Evolutionary conservation across 495 filamentous ascomycete species (phyloP).

Genomic region (Amorphotheca resinae): DNA sequence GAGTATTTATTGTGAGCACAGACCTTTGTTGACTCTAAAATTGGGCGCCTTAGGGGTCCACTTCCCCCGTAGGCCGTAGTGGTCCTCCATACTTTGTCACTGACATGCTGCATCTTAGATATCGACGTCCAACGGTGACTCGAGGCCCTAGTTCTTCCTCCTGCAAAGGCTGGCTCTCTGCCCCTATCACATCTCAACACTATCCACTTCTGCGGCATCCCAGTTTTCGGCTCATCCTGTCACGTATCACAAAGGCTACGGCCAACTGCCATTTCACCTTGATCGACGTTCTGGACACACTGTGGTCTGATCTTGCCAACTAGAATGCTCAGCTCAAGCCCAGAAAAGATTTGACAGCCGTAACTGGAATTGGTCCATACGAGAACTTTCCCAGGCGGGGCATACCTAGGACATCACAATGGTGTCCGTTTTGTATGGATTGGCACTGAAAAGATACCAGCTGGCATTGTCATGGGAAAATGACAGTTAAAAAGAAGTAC

Average conservation of each 20-base stretch:
- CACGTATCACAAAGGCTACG: conserved; percentile 3
- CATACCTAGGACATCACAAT: neutral
- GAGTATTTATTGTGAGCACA: too few relatives aligned
- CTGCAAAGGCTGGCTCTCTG: neutral
- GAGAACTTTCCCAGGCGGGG: neutral
- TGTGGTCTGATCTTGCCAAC: neutral
- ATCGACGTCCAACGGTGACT: neutral
- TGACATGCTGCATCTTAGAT: too few relatives aligned
- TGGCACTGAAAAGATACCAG: neutral
- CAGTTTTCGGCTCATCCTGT: neutral
- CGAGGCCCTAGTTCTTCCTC: neutral
- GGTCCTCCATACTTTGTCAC: too few relatives aligned
- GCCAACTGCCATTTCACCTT: neutral
- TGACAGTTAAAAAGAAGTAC: neutral
- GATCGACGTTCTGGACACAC: neutral
- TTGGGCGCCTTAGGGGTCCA: too few relatives aligned
- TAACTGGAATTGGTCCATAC: neutral
- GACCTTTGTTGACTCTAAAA: too few relatives aligned
- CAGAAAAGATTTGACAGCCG: neutral
- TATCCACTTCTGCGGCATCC: neutral
- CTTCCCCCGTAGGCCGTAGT: too few relatives aligned
- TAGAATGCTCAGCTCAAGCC: neutral
- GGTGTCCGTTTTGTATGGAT: neutral
- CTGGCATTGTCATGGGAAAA: neutral
- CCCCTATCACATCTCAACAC: neutral